Conservation (phyloP, 257 asterid genomes). For the Rubia yunnanensis region DNA sequence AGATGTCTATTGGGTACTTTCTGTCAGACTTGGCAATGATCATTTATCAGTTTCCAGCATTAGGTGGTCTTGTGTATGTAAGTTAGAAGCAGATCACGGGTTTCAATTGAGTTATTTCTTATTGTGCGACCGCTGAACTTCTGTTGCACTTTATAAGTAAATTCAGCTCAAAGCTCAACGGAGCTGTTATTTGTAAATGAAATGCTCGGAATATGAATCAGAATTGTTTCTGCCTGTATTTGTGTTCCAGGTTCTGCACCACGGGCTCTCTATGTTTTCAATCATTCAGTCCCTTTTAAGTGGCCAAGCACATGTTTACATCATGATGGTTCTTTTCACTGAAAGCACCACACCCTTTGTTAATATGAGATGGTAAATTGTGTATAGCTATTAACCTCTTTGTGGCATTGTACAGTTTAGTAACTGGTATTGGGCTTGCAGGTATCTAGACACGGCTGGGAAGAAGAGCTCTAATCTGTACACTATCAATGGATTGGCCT, state of each 20-base stretch:
- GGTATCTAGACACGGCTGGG: conserved; percentile 78
- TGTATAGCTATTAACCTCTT: background rate
- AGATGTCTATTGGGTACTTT: conserved; percentile 88
- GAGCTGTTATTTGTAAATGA: conserved; percentile 3
- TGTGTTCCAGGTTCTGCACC: conserved; percentile 63
- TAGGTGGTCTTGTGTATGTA: conserved; percentile 93
- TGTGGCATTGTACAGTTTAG: conserved; percentile 6
- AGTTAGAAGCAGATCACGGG: conserved; percentile 26
- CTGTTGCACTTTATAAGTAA: background rate
- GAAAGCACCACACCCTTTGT: conserved; percentile 91
- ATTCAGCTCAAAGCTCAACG: background rate
- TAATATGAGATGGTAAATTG: conserved; percentile 72
- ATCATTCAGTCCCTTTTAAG: conserved; percentile 61
- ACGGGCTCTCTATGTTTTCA: conserved; percentile 74
- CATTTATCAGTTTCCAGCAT: conserved; percentile 51
- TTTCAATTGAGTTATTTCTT: background rate
- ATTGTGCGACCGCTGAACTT: background rate
- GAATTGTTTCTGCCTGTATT: conserved; percentile 8
- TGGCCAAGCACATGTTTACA: conserved; percentile 80
- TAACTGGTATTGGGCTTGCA: conserved; percentile 14
- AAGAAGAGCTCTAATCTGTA: conserved; percentile 62
- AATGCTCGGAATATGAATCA: conserved; percentile 3
- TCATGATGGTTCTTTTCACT: conserved; percentile 82
- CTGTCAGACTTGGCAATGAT: conserved; percentile 72
- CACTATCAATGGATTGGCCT: conserved; percentile 60